Conservation (phyloP, 2,329 filamentous ascomycete genomes). For the Penicillium glabrum region DNA sequence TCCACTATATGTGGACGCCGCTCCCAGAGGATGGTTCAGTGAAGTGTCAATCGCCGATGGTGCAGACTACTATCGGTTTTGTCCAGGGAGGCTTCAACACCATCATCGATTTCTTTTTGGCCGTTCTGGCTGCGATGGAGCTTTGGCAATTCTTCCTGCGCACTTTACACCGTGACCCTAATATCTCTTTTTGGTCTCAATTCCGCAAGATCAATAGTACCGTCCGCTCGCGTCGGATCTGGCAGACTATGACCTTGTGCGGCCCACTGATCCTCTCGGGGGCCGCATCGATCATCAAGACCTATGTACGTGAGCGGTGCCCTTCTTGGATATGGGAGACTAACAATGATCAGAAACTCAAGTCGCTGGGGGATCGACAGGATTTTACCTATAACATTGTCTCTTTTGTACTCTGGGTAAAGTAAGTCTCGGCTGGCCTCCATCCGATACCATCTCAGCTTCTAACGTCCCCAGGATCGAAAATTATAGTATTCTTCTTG, state of each 20-base stretch:
- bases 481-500: constrained; percentile 39
- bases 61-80: constrained; percentile 38
- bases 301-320: constrained; percentile 25
- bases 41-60: constrained; percentile 31
- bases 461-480: constrained; percentile 29
- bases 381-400: constrained; percentile 41
- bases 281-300: constrained; percentile 38
- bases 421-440: constrained; percentile 24
- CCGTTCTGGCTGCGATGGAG: constrained; percentile 32
- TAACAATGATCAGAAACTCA: constrained; percentile 25
- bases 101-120: constrained; percentile 35
- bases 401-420: constrained; percentile 37
- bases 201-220: constrained; percentile 31
- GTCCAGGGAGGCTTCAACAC: constrained; percentile 41
- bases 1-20: constrained; percentile 42
- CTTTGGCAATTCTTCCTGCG: constrained; percentile 38
- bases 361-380: constrained; percentile 31
- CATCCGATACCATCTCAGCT: no score
- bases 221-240: constrained; percentile 33
- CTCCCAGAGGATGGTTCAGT: constrained; percentile 35
- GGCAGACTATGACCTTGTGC: constrained; percentile 36
- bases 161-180: constrained; percentile 24
- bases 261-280: constrained; percentile 37
- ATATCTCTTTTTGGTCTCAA: constrained; percentile 26
- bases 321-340: background rate